Evolutionary conservation across 2,329 filamentous ascomycete genomes (phyloP), one percentile per base, ranked within the genome.

Genomic region (Neonectria faginata): DNA sequence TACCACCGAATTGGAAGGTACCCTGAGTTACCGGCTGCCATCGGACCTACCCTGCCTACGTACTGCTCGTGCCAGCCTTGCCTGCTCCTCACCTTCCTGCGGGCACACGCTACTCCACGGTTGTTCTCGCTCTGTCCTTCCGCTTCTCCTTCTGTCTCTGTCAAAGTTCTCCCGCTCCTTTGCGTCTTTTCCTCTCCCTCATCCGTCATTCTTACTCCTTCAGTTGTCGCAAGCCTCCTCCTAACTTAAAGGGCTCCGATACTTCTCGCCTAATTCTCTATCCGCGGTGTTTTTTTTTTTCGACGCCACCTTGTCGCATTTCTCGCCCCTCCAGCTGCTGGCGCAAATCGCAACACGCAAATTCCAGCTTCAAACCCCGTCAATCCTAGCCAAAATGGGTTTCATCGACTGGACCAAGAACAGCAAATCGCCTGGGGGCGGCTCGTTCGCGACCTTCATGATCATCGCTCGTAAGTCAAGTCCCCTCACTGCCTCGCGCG

Each of bases 371-470:
- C 60, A 63, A 54, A 66, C 53, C 61, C 67, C 65, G 65, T 4
- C 18, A 29, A 51, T 18, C 12, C 42, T 29, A 50, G 61, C 48
- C 70, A 74, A 67, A 52, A 79, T 78, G 77, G 73, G 69, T 62
- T 80, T 78, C 68, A 80, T 88, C 69, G 85, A 87, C 74, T 85
- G 82, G 80, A 81, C 81, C 70, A 88, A 88, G 81, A 87, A 81
- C 70, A 86, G 85, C 64, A 82, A 80, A 77, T 88, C 86, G 64
- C 82, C 82, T 70, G 87, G 88, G 62, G 85, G 88, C 53, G 83
- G 84, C 74, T 93, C 93, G 54, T 99, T 99, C 79, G 94, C 94
- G 80, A 97, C 96, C 51, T 97, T 97, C 78, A 91, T 99, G 81
- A 97, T 99, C 77, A 91, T 98, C 72, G 94, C 93, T 70, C 94